Evolutionary conservation across 768 basidiomycete genomes (phyloP), one percentile per base, ranked within the genome.

Genomic region (Mycena alexandri): DNA sequence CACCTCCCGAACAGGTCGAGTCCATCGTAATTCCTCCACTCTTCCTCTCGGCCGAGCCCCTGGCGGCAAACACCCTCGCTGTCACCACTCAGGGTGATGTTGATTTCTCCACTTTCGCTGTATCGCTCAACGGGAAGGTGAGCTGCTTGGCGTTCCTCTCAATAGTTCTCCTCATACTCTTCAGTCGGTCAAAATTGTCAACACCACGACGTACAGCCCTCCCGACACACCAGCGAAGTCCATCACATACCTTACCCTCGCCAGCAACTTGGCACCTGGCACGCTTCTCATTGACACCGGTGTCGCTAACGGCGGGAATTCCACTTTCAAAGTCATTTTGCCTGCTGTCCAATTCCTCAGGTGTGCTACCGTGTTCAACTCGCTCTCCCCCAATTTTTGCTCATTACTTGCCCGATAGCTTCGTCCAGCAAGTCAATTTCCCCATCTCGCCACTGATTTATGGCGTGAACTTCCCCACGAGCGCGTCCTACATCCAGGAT

Each of bases 401-500:
- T 57, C 19, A 43, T 29, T 13, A 29, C 11, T 0, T 25, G 13
- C 17, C 22, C 21, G 14, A 65, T 58, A 83, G 81, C 55, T 78
- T 84, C 67, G 80, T 81, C 44, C 78, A 79, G 62, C 48, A 72
- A 29, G 77, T 79, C 56, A 79, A 76, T 29, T 71, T 64, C 29
- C 71, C 81, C n/a, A 87, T 87, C 69, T 83, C 79, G 62, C 82
- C 84, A 1, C 74, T 76, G 47, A 81, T 87, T 50, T 88, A 88
- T 63, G 86, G 86, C 52, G 83, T 87, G 65, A 87, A 87, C 74
- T 88, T 85, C 79, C 86, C 86, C 1, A 80, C 84, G 0, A 78
- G 73, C 56, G 81, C 82, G 11, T 72, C 75, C 55, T 86, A 86
- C 72, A 82, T 88, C 65, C 70, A 83, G 43, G 77, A 83, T 61